Evolutionary conservation across 2,329 filamentous ascomycete genomes (phyloP).

Genomic region (Calonectria crousiana): DNA sequence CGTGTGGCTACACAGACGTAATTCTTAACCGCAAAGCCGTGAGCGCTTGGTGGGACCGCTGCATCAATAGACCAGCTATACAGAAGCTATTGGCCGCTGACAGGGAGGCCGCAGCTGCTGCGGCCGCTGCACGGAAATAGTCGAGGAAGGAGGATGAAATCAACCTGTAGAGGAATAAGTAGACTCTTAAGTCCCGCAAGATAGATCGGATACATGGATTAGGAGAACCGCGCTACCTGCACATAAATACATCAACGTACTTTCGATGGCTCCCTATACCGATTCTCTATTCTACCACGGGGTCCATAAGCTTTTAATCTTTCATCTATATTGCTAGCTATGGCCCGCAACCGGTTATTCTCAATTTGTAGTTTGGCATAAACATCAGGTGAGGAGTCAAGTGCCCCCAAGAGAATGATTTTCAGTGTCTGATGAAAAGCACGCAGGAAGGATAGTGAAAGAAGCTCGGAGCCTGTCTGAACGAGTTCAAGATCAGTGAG

Average conservation of each 20-base stretch:
- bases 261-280: background rate
- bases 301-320: conserved; percentile 48
- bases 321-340: conserved; percentile 46
- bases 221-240: background rate
- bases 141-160: background rate
- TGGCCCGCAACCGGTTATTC: conserved; percentile 45
- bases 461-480: conserved; percentile 37
- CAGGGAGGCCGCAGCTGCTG: conserved; percentile 29
- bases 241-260: background rate
- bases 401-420: conserved; percentile 49
- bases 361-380: conserved; percentile 45
- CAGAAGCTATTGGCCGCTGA: conserved; percentile 48
- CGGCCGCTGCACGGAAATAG: conserved; percentile 1
- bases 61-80: conserved; percentile 52
- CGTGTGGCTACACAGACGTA: conserved; percentile 53
- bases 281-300: background rate
- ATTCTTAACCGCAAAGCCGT: conserved; percentile 51
- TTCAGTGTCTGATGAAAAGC: conserved; percentile 50
- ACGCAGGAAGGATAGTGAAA: conserved; percentile 51
- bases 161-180: background rate
- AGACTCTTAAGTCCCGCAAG: background rate
- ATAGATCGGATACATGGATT: background rate
- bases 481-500: conserved; percentile 43
- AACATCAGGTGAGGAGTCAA: conserved; percentile 46
- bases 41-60: conserved; percentile 57